phyloP scores from a whole-genome alignment of 176 grass and related monocot species.

The Triticum timopheevii region DNA sequence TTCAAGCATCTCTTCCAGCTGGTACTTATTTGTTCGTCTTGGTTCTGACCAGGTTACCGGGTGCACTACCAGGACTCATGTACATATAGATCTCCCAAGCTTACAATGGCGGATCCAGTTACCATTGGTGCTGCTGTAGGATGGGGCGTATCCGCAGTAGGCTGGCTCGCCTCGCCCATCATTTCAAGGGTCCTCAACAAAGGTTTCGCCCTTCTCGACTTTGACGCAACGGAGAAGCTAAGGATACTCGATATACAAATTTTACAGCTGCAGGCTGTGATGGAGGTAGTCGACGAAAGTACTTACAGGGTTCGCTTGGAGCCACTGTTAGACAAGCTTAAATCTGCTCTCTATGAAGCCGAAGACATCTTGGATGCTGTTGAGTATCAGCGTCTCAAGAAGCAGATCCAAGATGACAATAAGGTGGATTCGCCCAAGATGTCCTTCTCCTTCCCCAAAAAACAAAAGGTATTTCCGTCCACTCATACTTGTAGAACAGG shows the following conservation, averaged over 20 bases:
- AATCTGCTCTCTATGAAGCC: conserved; percentile 2
- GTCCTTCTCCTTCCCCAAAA: too few species aligned
- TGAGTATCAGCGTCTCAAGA: conserved; percentile 26
- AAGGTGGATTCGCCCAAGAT: too few species aligned
- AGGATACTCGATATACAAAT: not conserved
- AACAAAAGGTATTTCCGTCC: too few species aligned
- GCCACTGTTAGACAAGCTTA: not conserved
- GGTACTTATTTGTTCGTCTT: not conserved
- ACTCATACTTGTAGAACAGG: too few species aligned
- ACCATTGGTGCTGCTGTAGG: not conserved
- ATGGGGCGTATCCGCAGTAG: not conserved
- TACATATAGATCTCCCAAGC: not conserved
- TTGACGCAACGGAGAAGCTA: not conserved
- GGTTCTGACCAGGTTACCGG: not conserved
- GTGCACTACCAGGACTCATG: not conserved
- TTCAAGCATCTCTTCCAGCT: not conserved
- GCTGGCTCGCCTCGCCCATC: not conserved
- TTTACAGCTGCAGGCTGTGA: not conserved
- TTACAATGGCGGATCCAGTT: not conserved
- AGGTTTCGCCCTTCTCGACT: not conserved
- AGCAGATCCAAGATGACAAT: not conserved
- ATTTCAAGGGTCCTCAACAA: conserved; percentile 9
- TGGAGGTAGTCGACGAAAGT: not conserved
- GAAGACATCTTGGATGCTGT: conserved; percentile 26
- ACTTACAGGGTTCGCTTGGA: not conserved